Base-by-base conservation (phyloP, 1,139 yeast species). In the Kodamaea ohmeri region DNA sequence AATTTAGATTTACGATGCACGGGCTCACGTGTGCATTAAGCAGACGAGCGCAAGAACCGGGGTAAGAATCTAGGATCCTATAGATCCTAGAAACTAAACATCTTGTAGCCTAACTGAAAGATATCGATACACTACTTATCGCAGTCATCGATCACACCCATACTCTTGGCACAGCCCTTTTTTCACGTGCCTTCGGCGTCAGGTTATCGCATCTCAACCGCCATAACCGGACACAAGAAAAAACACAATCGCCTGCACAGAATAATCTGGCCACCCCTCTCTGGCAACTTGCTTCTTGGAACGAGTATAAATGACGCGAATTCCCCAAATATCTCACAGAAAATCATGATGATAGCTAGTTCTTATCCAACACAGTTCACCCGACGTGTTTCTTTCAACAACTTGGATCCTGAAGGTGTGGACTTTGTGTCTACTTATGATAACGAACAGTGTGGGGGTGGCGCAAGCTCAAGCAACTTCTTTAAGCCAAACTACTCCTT, bases 311-410 rank as follows among this genome's bases (percentile, higher is more conserved):
- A 31, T 21, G 26, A 6, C 3, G 26, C 13, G 11, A 5, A 31
- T 13, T 31, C 19, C 34, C 34, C 30, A 27, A n/a, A 6, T n/a
- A 19, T 12, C 20, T 21, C 26, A 19, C 25, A 12, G 15, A 19
- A 31, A 20, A 19, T 11, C 9, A 29, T 29, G 32, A 41, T 41
- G 44, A 35, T 40, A n/a, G 33, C 41, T 8, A 25, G 34, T 20
- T 19, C 36, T 14, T 22, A 27, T 9, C 35, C 47, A 29, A 27
- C 45, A 13, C 47, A 45, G 32, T 56, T 58, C 48, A 46, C 65
- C 7, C 49, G 74, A 45, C 51, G 74, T 40, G 76, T 71, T 2
- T 67, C 74, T n/a, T 71, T 71, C 53, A 68, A 67, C 47, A 71
- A 68, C 45, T 47, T 70, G 36, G 54, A 58, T 25, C 67, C 67